A percentile compares a stretch with the other conserved stretches of the same genome.
These are phyloP conservation scores for Aegilops umbellulata DNA, from an alignment of 176 grass and related monocot species.

Conservation along the genomic window DNA sequence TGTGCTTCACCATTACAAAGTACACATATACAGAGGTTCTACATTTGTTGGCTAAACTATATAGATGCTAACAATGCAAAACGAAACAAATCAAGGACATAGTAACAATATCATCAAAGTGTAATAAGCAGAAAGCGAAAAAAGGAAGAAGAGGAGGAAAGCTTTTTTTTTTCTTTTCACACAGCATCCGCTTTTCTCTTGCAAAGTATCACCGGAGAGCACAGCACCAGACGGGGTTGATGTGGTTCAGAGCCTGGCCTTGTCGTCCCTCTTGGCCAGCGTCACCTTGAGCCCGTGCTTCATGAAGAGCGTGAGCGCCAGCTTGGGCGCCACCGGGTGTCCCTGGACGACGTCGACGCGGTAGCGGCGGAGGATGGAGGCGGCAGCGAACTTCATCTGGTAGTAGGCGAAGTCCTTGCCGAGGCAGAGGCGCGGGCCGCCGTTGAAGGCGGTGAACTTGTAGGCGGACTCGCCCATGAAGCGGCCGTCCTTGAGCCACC, in stretches of 20 bases:
- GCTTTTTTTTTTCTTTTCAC: background rate
- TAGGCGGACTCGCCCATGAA: slow-evolving; percentile 90
- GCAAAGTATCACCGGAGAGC: background rate
- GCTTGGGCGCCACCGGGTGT: slow-evolving; percentile 74
- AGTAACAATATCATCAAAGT: background rate
- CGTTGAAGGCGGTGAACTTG: slow-evolving; percentile 96
- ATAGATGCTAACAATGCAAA: slow-evolving; percentile 7
- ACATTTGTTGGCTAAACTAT: slow-evolving; percentile 20
- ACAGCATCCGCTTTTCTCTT: background rate
- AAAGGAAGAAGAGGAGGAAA: background rate
- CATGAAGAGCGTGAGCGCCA: slow-evolving; percentile 97
- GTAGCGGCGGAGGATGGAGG: slow-evolving; percentile 76
- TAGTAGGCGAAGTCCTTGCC: slow-evolving; percentile 98
- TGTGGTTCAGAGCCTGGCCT: slow-evolving; percentile 25
- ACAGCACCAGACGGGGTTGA: background rate
- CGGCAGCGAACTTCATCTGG: slow-evolving; percentile 93
- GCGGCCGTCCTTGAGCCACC: slow-evolving; percentile 82
- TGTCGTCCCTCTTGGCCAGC: slow-evolving; percentile 58
- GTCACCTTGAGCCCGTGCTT: slow-evolving; percentile 87
- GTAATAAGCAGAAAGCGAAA: background rate
- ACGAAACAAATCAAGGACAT: slow-evolving; percentile 27
- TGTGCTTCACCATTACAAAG: slow-evolving; percentile 22
- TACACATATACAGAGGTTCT: slow-evolving; percentile 28
- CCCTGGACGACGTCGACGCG: slow-evolving; percentile 52
- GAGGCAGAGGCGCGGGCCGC: slow-evolving; percentile 79